A percentile compares a stretch with the other conserved stretches of the same genome.
phyloP scores from a whole-genome alignment of 495 filamentous ascomycete genomes.

The Aspergillus saccharolyticus region DNA sequence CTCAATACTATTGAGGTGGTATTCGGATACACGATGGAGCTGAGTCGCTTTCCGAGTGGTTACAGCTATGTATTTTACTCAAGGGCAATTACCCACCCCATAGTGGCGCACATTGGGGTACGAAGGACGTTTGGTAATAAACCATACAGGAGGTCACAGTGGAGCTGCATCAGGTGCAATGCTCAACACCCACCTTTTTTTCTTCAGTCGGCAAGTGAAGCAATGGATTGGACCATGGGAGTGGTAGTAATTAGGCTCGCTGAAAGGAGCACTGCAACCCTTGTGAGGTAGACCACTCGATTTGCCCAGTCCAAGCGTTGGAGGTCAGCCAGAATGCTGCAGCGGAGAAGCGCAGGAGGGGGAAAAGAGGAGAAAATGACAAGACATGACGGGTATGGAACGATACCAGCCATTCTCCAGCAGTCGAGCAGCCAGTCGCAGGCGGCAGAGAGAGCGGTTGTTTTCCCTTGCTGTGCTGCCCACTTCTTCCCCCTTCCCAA shows the following conservation, averaged over 20 bases:
- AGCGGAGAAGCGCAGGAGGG: constrained; percentile 5
- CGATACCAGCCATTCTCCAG: constrained; percentile 18
- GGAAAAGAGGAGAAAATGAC: constrained; percentile 8
- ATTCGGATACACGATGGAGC: constrained; percentile 6
- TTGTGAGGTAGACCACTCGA: constrained; percentile 1
- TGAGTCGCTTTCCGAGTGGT: neutral
- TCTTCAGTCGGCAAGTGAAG: neutral
- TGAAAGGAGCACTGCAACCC: neutral
- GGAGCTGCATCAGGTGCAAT: constrained; percentile 11
- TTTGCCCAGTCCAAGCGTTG: neutral
- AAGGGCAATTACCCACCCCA: constrained; percentile 14
- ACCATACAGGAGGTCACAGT: constrained; percentile 7
- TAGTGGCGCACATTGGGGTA: constrained; percentile 11
- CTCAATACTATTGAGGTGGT: neutral
- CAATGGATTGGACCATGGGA: constrained; percentile 2
- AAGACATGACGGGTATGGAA: constrained; percentile 19
- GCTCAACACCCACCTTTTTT: neutral
- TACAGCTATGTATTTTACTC: constrained; percentile 13
- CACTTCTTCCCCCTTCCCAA: constrained; percentile 21
- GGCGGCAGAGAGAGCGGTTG: constrained; percentile 9
- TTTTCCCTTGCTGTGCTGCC: constrained; percentile 25
- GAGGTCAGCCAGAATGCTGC: constrained; percentile 6
- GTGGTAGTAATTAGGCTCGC: neutral
- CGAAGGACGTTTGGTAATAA: constrained; percentile 7
- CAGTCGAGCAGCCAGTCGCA: constrained; percentile 17